Conservation (phyloP, 768 basidiomycete species). For the Chalciporus sphaerocephalus region DNA sequence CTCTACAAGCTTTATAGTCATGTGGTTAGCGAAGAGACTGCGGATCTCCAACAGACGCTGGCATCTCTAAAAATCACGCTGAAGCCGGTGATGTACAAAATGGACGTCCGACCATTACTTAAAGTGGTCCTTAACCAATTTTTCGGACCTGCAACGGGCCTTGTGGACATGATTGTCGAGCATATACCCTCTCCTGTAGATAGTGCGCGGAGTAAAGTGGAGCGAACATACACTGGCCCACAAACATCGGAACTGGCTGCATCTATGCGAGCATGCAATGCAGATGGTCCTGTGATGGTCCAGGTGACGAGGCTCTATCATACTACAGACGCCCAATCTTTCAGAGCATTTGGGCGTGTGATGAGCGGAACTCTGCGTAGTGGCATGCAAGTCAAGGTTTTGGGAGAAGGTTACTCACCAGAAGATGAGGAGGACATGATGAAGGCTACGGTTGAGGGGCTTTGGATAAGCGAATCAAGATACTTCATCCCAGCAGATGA, state of each 20-base stretch:
- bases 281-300: conserved; percentile 86
- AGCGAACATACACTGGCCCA: conserved; percentile 84
- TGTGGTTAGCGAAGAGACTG: conserved; percentile 91
- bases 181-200: conserved; percentile 80
- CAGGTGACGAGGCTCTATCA: conserved; percentile 94
- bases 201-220: conserved; percentile 61
- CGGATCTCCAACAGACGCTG: conserved; percentile 78
- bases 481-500: conserved; percentile 90
- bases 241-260: conserved; percentile 73
- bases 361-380: conserved; percentile 86
- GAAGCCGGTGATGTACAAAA: conserved; percentile 94
- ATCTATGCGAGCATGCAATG: conserved; percentile 78
- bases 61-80: conserved; percentile 73
- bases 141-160: conserved; percentile 85
- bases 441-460: conserved; percentile 72
- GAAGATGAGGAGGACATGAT: conserved; percentile 99
- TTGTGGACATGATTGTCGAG: conserved; percentile 89
- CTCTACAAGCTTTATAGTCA: conserved; percentile 96
- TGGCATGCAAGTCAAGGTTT: conserved; percentile 86
- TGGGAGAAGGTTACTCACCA: conserved; percentile 97
- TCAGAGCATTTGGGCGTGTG: conserved; percentile 93
- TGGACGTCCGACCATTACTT: conserved; percentile 93
- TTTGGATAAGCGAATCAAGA: conserved; percentile 89
- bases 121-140: conserved; percentile 94
- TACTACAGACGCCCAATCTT: conserved; percentile 93